Percentiles rank a stretch among this genome's conserved stretches.
These are phyloP conservation scores for Penstemon eatonii DNA, from an alignment of 257 asterid species.

Conservation along the genomic window DNA sequence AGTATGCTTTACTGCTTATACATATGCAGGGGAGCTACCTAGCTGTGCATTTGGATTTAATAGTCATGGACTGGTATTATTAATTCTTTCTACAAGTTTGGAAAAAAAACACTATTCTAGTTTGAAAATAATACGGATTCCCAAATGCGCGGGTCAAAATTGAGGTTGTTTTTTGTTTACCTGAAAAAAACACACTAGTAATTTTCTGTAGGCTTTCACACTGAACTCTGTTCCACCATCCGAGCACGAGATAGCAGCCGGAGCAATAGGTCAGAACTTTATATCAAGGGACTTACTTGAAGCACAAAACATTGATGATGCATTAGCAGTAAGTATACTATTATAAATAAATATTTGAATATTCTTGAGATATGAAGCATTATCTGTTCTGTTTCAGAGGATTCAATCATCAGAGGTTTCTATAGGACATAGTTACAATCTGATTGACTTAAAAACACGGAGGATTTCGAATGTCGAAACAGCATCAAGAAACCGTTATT, in stretches of 20 bases:
- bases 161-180: too few species aligned
- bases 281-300: conserved; percentile 79
- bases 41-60: conserved; percentile 94
- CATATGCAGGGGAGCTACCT: conserved; percentile 96
- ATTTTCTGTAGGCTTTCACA: conserved; percentile 65
- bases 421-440: conserved; percentile 82
- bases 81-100: neutral
- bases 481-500: conserved; percentile 71
- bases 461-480: conserved; percentile 84
- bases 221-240: conserved; percentile 84
- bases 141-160: too few species aligned
- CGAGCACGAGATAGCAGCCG: conserved; percentile 62
- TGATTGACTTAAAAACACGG: conserved; percentile 54
- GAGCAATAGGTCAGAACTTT: conserved; percentile 80
- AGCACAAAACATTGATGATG: conserved; percentile 70
- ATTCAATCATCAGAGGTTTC: conserved; percentile 64
- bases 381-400: conserved; percentile 44
- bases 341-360: neutral
- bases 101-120: too few species aligned
- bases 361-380: too few species aligned
- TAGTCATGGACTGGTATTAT: conserved; percentile 68
- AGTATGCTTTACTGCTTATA: conserved; percentile 70
- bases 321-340: conserved; percentile 53
- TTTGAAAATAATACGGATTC: too few species aligned
- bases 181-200: too few species aligned